phyloP scores from a whole-genome alignment of 1,284 basidiomycete genomes.

The Microbotryomycetes sp. region DNA sequence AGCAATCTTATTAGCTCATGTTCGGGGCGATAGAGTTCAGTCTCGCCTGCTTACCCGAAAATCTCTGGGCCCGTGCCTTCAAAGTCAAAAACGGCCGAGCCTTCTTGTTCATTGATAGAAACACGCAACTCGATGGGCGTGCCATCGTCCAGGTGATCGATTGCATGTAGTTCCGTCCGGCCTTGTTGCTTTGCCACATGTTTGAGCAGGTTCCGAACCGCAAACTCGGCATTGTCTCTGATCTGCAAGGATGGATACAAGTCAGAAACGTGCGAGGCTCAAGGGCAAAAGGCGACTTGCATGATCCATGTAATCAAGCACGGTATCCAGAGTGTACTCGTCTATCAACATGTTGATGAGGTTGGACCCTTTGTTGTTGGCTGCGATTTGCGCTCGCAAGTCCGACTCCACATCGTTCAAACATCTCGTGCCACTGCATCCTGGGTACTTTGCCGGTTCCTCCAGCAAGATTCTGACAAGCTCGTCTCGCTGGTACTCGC shows the following conservation, averaged over 20 bases:
- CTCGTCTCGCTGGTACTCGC: slow-evolving; percentile 68
- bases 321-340: slow-evolving; percentile 77
- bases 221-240: slow-evolving; percentile 78
- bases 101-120: slow-evolving; percentile 65
- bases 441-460: slow-evolving; percentile 75
- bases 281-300: slow-evolving; percentile 8
- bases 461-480: slow-evolving; percentile 73
- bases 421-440: slow-evolving; percentile 47
- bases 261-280: background rate
- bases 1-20: background rate
- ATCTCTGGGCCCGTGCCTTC: slow-evolving; percentile 48
- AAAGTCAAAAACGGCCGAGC: slow-evolving; percentile 85
- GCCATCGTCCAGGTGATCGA: slow-evolving; percentile 81
- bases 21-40: too few relatives aligned
- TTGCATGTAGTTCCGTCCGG: slow-evolving; percentile 55
- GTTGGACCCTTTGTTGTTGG: slow-evolving; percentile 67
- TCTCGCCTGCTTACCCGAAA: slow-evolving; percentile 26
- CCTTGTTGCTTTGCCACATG: slow-evolving; percentile 57
- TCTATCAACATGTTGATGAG: slow-evolving; percentile 56
- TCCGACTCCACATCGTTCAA: slow-evolving; percentile 84
- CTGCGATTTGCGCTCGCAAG: slow-evolving; percentile 90
- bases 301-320: slow-evolving; percentile 87
- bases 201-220: slow-evolving; percentile 73
- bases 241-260: slow-evolving; percentile 47
- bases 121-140: slow-evolving; percentile 75